Evolutionary conservation across 768 basidiomycete genomes (phyloP), one percentile per base, ranked within the genome.

Genomic region (Myochromella boudieri): DNA sequence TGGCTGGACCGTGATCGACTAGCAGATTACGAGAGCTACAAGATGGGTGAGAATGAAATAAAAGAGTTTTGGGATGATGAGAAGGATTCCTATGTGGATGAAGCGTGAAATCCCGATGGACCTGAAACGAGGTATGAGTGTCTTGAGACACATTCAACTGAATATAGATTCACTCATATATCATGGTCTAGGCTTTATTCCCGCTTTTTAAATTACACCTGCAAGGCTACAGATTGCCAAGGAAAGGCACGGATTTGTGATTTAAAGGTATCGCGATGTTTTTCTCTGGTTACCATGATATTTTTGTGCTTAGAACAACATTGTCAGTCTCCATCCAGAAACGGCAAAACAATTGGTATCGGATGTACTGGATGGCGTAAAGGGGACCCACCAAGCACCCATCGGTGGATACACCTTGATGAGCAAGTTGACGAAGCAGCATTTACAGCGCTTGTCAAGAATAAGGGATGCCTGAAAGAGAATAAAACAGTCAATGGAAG

Each of bases 391-490:
- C 12, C 26, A 4, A 20, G 41, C 18, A 10, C 27, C 26, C 41
- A 42, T 17, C 12, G 28, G 17, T 42, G 41, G 41, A 29, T 42
- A 4, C 27, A 42, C n/a, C 26, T 42, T 20, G 28, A 42, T n/a
- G 27, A 20, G 5, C 28, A 31, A 12, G 22, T 42, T 5, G 26
- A 42, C 18, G 28, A 42, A 17, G 15, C 4, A 14, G 3, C 5
- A 4, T 42, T 42, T 17, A 42, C 7, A 12, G 41, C n/a, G 4
- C 12, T 42, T 5, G 28, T 42, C 27, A 42, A 28, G 3, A 42
- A 29, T 31, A 28, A 28, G 4, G 41, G 41, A 11, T 15, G 14
- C 4, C 31, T 42, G 11, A 15, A 42, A 17, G 41, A 42, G 7
- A 42, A 42, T 10, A 9, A 17, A 4, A 42, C 41, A 20, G 22